phyloP scores from a whole-genome alignment of 1,284 basidiomycete genomes.

The Apiotrichum laibachii region DNA sequence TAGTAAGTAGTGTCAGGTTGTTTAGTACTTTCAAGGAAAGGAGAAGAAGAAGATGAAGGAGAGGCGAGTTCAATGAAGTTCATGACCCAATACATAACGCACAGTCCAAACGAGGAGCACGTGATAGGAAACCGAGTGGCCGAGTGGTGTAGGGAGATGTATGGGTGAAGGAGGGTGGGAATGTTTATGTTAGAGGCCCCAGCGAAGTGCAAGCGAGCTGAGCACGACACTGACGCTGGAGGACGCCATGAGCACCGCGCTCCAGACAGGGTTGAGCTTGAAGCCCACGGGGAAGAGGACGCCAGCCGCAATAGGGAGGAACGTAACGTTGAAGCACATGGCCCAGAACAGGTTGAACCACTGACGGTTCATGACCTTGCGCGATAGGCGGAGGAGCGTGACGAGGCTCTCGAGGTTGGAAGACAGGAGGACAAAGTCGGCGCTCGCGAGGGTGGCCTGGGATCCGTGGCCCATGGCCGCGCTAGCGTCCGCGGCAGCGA shows the following conservation, averaged over 20 bases:
- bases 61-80: too few species aligned
- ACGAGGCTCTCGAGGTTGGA: conserved; percentile 94
- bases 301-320: conserved; percentile 98
- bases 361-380: conserved; percentile 85
- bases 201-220: conserved; percentile 81
- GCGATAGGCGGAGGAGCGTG: conserved; percentile 85
- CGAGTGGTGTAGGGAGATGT: too few species aligned
- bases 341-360: conserved; percentile 82
- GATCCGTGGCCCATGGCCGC: conserved; percentile 96
- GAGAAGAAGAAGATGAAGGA: too few species aligned
- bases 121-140: too few species aligned
- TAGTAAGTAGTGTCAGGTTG: too few species aligned
- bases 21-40: too few species aligned
- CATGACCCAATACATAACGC: too few species aligned
- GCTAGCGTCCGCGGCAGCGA: conserved; percentile 89
- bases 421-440: conserved; percentile 95
- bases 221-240: conserved; percentile 93
- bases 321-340: conserved; percentile 84
- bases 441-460: conserved; percentile 94
- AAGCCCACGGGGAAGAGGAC: conserved; percentile 79
- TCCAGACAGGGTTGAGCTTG: conserved; percentile 95
- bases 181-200: conserved; percentile 68
- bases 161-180: too few species aligned
- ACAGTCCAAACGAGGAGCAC: too few species aligned
- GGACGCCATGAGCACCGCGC: conserved; percentile 97